Percentiles rank a stretch among this genome's conserved stretches.
These are phyloP conservation scores for Cystobasidiopsis lactophilus DNA, from an alignment of 768 basidiomycete species.

Conservation along the genomic window DNA sequence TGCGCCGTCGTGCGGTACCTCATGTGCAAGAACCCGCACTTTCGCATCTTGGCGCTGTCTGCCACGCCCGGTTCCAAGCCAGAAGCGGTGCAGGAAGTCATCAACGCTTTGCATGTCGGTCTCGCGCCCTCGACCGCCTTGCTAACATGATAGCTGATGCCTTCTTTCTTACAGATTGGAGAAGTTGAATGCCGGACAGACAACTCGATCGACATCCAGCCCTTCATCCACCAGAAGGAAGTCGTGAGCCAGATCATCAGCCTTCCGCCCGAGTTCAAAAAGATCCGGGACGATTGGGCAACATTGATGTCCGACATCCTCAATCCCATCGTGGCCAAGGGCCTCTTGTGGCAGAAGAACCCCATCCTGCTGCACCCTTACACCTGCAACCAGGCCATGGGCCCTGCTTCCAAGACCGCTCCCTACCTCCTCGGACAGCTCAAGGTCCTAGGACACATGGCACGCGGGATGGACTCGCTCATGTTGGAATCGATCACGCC, in stretches of 20 bases:
- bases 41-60: conserved; percentile 75
- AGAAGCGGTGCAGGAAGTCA: conserved; percentile 66
- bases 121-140: no score
- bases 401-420: conserved; percentile 3
- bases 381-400: conserved; percentile 10
- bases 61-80: conserved; percentile 78
- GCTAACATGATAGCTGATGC: no score
- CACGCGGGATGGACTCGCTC: conserved; percentile 69
- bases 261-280: conserved; percentile 44
- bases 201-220: conserved; percentile 59
- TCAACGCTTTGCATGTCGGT: conserved; percentile 57
- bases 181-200: conserved; percentile 87
- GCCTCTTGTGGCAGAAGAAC: not conserved
- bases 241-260: conserved; percentile 46
- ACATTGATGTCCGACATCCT: conserved; percentile 42
- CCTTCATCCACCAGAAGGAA: conserved; percentile 75
- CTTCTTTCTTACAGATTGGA: conserved; percentile 35
- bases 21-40: conserved; percentile 85
- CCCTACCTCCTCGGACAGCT: conserved; percentile 22
- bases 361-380: conserved; percentile 9
- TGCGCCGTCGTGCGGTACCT: conserved; percentile 66
- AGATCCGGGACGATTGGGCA: conserved; percentile 43
- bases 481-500: conserved; percentile 65
- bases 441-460: conserved; percentile 33
- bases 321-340: not conserved